These are phyloP conservation scores for Globisporangium iwayamae DNA, from an alignment of 352 stramenopile genomes.

Conservation along the genomic window DNA sequence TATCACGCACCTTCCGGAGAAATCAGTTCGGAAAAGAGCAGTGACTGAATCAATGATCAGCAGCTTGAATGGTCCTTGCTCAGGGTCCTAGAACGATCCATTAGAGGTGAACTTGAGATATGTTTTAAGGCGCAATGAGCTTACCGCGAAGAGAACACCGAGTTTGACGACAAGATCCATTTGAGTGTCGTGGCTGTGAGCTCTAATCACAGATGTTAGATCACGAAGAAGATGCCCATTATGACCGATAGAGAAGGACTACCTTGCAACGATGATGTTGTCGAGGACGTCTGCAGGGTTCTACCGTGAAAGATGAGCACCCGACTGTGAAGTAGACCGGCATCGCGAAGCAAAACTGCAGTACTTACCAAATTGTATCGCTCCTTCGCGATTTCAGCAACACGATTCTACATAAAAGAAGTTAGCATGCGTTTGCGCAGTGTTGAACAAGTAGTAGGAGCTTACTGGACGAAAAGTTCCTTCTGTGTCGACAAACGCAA, in stretches of 20 bases:
- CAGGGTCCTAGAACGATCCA: slow-evolving; percentile 36
- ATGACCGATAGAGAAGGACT: not conserved
- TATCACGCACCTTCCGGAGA: slow-evolving; percentile 53
- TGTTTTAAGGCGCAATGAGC: not conserved
- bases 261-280: slow-evolving; percentile 92
- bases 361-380: slow-evolving; percentile 64
- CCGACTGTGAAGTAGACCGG: not conserved
- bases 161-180: slow-evolving; percentile 87
- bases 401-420: slow-evolving; percentile 44
- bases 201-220: slow-evolving; percentile 29
- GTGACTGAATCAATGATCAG: slow-evolving; percentile 92
- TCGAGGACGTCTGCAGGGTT: slow-evolving; percentile 89
- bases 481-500: slow-evolving; percentile 90
- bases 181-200: slow-evolving; percentile 85
- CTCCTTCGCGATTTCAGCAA: slow-evolving; percentile 81
- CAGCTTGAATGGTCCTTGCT: slow-evolving; percentile 70
- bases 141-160: slow-evolving; percentile 66
- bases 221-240: not conserved
- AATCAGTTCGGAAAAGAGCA: slow-evolving; percentile 88
- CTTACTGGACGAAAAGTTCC: slow-evolving; percentile 87
- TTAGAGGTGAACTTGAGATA: not conserved
- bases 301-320: slow-evolving; percentile 18
- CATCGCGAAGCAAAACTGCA: not conserved
- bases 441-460: not conserved
- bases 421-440: slow-evolving; percentile 1